phyloP scores from a whole-genome alignment of 495 filamentous ascomycete genomes.

The Physcia stellaris region DNA sequence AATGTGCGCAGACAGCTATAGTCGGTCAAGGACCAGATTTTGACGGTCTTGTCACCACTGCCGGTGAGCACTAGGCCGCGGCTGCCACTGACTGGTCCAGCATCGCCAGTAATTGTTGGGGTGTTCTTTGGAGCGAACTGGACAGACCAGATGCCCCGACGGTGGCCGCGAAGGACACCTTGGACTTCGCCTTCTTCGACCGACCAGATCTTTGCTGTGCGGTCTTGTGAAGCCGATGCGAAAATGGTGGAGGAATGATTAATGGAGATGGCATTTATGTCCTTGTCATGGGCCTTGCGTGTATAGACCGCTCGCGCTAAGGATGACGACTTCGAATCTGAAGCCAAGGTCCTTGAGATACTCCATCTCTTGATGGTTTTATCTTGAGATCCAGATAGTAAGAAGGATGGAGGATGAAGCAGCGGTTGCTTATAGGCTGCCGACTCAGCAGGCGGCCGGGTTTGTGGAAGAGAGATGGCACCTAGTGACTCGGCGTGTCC shows the following conservation, averaged over 20 bases:
- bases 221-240: constrained; percentile 91
- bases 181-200: constrained; percentile 73
- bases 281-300: constrained; percentile 91
- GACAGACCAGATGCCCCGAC: constrained; percentile 89
- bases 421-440: constrained; percentile 52
- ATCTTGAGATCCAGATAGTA: constrained; percentile 88
- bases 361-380: constrained; percentile 89
- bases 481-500: constrained; percentile 92
- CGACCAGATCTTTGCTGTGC: constrained; percentile 93
- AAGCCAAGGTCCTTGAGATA: constrained; percentile 34
- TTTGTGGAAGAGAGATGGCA: constrained; percentile 72
- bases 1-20: constrained; percentile 89
- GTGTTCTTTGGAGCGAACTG: constrained; percentile 70
- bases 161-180: constrained; percentile 82
- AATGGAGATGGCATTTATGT: constrained; percentile 89
- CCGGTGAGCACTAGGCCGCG: constrained; percentile 75
- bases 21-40: constrained; percentile 86
- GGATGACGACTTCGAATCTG: constrained; percentile 26
- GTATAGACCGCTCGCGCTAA: constrained; percentile 54
- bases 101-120: constrained; percentile 55
- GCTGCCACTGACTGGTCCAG: constrained; percentile 41
- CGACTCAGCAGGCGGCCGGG: constrained; percentile 47
- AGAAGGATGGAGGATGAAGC: constrained; percentile 64
- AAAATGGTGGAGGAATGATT: constrained; percentile 57
- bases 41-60: constrained; percentile 88